Conservation (phyloP, 2,329 filamentous ascomycete species). For the Falciphora oryzae region DNA sequence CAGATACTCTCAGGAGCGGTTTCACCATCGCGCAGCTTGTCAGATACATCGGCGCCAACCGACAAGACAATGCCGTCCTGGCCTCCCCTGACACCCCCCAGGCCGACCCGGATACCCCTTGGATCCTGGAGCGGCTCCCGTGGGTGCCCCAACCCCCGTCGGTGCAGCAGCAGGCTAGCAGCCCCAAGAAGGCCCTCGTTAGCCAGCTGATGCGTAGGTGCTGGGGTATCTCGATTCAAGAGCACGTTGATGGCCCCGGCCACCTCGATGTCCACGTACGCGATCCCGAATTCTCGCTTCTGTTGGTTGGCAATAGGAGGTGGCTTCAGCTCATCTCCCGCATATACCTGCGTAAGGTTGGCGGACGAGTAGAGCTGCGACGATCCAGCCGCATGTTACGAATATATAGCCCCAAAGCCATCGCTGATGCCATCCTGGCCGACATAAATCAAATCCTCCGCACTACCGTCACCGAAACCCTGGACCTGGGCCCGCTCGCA, state of each 20-base stretch:
- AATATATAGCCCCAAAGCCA: constrained; percentile 30
- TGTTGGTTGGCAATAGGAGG: constrained; percentile 33
- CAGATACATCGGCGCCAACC: constrained; percentile 30
- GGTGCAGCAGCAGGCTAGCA: constrained; percentile 25
- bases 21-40: constrained; percentile 42
- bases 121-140: constrained; percentile 34
- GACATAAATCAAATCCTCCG: constrained; percentile 27
- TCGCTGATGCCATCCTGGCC: constrained; percentile 29
- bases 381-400: constrained; percentile 24
- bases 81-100: not conserved
- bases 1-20: constrained; percentile 32
- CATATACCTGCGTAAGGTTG: constrained; percentile 22
- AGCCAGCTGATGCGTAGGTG: constrained; percentile 39
- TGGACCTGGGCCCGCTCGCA: constrained; percentile 22
- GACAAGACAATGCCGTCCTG: not conserved
- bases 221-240: constrained; percentile 45
- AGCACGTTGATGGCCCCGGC: constrained; percentile 38
- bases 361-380: constrained; percentile 33
- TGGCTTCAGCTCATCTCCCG: constrained; percentile 28
- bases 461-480: constrained; percentile 13
- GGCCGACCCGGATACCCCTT: constrained; percentile 21
- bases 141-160: constrained; percentile 34
- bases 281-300: constrained; percentile 35
- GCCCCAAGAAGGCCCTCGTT: constrained; percentile 34
- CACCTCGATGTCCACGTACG: constrained; percentile 32